Conservation (phyloP, 2,329 filamentous ascomycete genomes). For the Scolecobasidium constrictum region DNA sequence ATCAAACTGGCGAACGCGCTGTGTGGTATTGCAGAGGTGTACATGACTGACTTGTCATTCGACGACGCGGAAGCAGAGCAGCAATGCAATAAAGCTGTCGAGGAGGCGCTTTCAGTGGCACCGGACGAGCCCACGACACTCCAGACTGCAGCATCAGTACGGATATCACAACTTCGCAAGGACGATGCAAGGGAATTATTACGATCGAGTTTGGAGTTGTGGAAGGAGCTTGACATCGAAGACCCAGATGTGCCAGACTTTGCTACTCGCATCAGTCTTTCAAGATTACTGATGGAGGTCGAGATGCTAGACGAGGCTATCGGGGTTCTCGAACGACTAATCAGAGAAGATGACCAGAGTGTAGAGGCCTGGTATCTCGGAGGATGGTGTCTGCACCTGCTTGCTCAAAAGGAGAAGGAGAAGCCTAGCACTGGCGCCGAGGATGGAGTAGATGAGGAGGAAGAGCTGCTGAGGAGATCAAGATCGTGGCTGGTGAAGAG, state of each 20-base stretch:
- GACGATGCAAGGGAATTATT: slow-evolving; percentile 76
- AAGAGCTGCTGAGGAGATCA: slow-evolving; percentile 58
- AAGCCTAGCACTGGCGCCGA: slow-evolving; percentile 22
- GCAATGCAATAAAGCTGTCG: slow-evolving; percentile 78
- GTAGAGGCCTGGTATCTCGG: slow-evolving; percentile 96
- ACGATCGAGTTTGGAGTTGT: slow-evolving; percentile 66
- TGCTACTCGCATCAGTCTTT: slow-evolving; percentile 70
- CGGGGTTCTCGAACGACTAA: slow-evolving; percentile 70
- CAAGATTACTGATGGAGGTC: slow-evolving; percentile 80
- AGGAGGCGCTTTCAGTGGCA: slow-evolving; percentile 77
- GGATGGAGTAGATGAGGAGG: slow-evolving; percentile 30
- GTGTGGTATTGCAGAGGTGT: slow-evolving; percentile 89
- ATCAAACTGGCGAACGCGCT: slow-evolving; percentile 80
- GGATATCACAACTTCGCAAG: slow-evolving; percentile 72
- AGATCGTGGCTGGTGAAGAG: slow-evolving; percentile 76
- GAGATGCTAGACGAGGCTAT: slow-evolving; percentile 77
- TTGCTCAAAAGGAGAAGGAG: slow-evolving; percentile 55
- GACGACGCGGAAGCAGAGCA: slow-evolving; percentile 84
- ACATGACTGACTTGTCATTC: slow-evolving; percentile 95
- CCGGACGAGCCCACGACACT: slow-evolving; percentile 78
- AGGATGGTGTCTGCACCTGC: slow-evolving; percentile 80
- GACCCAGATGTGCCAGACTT: slow-evolving; percentile 74
- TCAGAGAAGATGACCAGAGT: slow-evolving; percentile 83
- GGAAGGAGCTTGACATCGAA: slow-evolving; percentile 66
- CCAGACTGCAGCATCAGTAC: slow-evolving; percentile 87